phyloP scores from a whole-genome alignment of 371 early-diverging fungal species.

The Circinella umbellata region DNA sequence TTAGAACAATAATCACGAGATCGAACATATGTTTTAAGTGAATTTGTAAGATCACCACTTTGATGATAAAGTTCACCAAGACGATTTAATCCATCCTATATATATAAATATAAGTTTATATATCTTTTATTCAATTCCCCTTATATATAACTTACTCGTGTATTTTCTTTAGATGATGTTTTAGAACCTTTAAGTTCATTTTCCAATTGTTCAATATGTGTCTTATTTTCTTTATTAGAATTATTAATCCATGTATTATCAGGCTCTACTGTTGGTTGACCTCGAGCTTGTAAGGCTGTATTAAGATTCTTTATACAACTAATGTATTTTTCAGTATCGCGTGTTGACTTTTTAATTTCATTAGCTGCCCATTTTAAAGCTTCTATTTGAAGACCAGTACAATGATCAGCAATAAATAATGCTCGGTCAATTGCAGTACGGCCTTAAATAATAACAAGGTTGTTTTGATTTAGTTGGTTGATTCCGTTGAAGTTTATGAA shows the following conservation, averaged over 20 bases:
- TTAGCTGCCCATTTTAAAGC: constrained; percentile 66
- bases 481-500: too few relatives aligned
- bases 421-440: constrained; percentile 73
- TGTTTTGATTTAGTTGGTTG: too few relatives aligned
- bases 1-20: constrained; percentile 82
- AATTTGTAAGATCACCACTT: constrained; percentile 70
- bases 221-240: constrained; percentile 50
- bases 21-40: constrained; percentile 72
- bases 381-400: constrained; percentile 69
- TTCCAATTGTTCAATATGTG: constrained; percentile 67
- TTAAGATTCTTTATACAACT: constrained; percentile 56
- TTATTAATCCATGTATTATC: constrained; percentile 69
- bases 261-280: constrained; percentile 25
- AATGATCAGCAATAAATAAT: constrained; percentile 78
- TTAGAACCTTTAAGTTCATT: constrained; percentile 75
- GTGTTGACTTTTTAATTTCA: constrained; percentile 58
- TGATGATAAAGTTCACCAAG: constrained; percentile 77
- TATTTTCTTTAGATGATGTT: constrained; percentile 80
- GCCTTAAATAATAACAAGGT: constrained; percentile 39
- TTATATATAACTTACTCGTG: constrained; percentile 62
- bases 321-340: constrained; percentile 60
- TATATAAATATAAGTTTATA: not conserved
- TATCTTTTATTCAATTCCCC: not conserved
- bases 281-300: constrained; percentile 46
- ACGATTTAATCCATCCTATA: not conserved